Base-by-base conservation (phyloP, 2,329 filamentous ascomycete species). In the Beauveria bassiana region DNA sequence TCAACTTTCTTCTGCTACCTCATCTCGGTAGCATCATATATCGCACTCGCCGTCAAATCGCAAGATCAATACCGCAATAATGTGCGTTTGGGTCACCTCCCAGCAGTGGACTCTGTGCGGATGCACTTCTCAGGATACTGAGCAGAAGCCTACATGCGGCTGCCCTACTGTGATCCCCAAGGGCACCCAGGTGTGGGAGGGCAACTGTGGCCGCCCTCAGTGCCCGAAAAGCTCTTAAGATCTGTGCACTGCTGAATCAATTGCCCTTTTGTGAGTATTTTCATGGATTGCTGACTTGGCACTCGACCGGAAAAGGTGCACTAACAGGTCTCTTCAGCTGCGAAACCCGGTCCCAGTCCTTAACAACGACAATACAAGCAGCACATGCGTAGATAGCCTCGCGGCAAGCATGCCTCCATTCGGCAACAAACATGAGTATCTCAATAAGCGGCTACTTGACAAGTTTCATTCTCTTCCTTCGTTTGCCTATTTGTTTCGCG, bases 21-120 rank as follows among this genome's bases (percentile, higher is more conserved):
- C 26, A 12, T 34, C 28, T 47, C 7, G 34, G 55, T 49, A 31
- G 45, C 43, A 49, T 42, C 55, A 24, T 12, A 50, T 26, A 50
- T 22, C 5, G 34, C 14, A 40, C 34, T 52, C 47, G 28, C 8
- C 22, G 3, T 22, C 47, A 10, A 51, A 9, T 6, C 26, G 6
- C 24, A 38, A 45, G 3, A 16, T 3, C 38, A 49, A 50, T 5
- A 51, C 57, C 57, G 47, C 38, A 18, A 57, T 22, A 62, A 75
- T 75, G 73, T 75, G 73, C 64, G 58, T 68, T 65, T 75, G 72
- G 71, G 65, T 66, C 34, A 69, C 68, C 22, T 70, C 68, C 46
- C 66, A 74, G 62, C 54, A 60, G 64, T 75, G 69, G 70, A 68
- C 68, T 47, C 51, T 55, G 53, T 75, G 73, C 63, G 72, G 72